phyloP scores from a whole-genome alignment of 2,329 filamentous ascomycete species.

The Colletotrichum sansevieriae region DNA sequence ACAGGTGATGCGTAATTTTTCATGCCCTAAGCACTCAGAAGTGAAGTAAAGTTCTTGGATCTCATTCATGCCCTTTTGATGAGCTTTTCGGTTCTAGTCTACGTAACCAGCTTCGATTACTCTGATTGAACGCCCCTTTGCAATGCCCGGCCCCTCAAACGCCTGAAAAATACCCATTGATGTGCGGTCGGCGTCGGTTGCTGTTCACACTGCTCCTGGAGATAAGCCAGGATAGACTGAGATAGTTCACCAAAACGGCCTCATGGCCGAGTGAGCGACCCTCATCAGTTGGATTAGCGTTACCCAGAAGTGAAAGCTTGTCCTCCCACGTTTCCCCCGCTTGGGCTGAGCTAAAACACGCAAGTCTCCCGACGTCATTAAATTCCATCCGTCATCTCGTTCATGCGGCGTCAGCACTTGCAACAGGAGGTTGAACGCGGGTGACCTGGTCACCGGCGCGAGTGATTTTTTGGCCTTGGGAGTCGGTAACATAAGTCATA shows the following conservation, averaged over 20 bases:
- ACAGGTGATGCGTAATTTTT: no score
- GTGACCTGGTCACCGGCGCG: conserved; percentile 89
- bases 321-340: conserved; percentile 8
- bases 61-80: not conserved
- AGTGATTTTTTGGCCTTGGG: conserved; percentile 83
- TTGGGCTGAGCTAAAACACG: not conserved
- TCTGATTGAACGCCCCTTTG: conserved; percentile 34
- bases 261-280: not conserved
- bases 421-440: conserved; percentile 82
- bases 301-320: conserved; percentile 12
- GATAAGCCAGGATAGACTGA: not conserved
- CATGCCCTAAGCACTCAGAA: not conserved
- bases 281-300: no score
- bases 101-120: conserved; percentile 23
- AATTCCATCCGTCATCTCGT: conserved; percentile 18
- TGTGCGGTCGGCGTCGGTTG: conserved; percentile 23
- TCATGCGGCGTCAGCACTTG: conserved; percentile 86
- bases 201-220: conserved; percentile 1
- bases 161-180: conserved; percentile 34
- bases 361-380: conserved; percentile 30
- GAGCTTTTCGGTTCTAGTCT: conserved; percentile 21
- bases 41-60: conserved; percentile 17
- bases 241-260: not conserved
- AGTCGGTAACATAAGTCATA: conserved; percentile 83
- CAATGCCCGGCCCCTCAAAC: conserved; percentile 38